Base-by-base conservation (phyloP, 768 basidiomycete genomes). In the Hygrophorus russula region DNA sequence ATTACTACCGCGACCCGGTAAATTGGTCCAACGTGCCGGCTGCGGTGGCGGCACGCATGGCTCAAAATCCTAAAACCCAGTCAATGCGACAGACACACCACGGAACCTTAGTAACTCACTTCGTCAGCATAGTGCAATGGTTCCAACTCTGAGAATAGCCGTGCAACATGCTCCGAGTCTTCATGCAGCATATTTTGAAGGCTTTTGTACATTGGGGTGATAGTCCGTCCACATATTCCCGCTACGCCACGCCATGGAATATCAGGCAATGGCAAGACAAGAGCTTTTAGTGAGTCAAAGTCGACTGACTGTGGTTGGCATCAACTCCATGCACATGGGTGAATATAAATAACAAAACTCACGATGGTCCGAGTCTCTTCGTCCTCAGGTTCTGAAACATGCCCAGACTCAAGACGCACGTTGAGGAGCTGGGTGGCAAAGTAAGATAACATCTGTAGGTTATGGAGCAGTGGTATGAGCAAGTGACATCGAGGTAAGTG, bases 151-250 rank as follows among this genome's bases (percentile, higher is more conserved):
- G 61, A 63, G 38, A 73, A 56, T 8, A 74, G 44, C 44, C 60
- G 61, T 10, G 66, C 59, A n/a, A 73, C 60, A 45, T 58, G 58
- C 30, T 70, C 59, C 13, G 72, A 45, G 40, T 74, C 71, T 30
- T 64, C 49, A 39, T 53, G 50, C 3, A 71, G 43, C 18, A 63
- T 59, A 30, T 48, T 58, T 35, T 60, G 60, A 18, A 74, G 28
- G 37, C 53, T 55, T 28, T 47, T 53, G 53, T 59, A 73, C 15
- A 64, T 49, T 7, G 68, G 65, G 5, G 50, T 40, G 28, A 67
- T 46, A 24, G 57, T 52, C 29, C 53, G 53, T 18, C 52, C 53
- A 49, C 57, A 69, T 15, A 60, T 48, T 18, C 48, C 48, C 13
- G 56, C 53, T 2, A 64, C 47, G 13, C 49, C 51, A 18, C 55